Evolutionary conservation across 2,329 filamentous ascomycete genomes (phyloP).

Genomic region (Xylariaceae sp.): DNA sequence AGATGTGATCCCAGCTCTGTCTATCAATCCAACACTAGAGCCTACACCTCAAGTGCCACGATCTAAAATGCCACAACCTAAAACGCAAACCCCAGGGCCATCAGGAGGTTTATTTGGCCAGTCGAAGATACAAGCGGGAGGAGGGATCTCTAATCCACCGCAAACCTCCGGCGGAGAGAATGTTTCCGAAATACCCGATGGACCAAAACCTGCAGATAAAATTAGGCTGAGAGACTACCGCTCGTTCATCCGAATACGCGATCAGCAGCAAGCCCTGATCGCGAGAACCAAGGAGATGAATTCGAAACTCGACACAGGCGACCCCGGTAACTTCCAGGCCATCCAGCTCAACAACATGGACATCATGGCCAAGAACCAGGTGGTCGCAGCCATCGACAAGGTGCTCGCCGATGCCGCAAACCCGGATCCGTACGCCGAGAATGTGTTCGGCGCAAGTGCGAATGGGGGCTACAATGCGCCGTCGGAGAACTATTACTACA

Average conservation of each 20-base stretch:
- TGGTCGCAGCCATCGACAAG: constrained; percentile 23
- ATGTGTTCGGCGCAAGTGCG: constrained; percentile 5
- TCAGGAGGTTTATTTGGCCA: no score
- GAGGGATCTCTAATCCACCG: no score
- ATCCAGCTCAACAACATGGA: constrained; percentile 28
- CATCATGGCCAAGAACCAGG: constrained; percentile 27
- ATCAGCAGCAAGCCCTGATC: constrained; percentile 6
- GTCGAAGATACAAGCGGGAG: no score
- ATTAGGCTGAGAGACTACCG: background rate
- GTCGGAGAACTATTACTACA: constrained; percentile 2
- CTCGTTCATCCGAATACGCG: constrained; percentile 3
- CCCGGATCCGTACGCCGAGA: constrained; percentile 3
- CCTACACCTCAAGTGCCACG: no score
- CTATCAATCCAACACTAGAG: no score
- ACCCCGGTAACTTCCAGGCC: constrained; percentile 19
- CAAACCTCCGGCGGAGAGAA: no score
- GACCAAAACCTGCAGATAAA: no score
- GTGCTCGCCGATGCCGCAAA: constrained; percentile 19
- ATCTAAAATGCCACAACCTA: no score
- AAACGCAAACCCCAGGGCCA: no score
- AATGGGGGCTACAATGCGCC: constrained; percentile 9
- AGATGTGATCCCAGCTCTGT: no score
- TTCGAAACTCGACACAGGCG: constrained; percentile 17
- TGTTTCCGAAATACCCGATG: no score
- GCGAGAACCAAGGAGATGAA: constrained; percentile 7